phyloP scores from a whole-genome alignment of 306 rosid genomes.

The Lathyrus tuberosus region DNA sequence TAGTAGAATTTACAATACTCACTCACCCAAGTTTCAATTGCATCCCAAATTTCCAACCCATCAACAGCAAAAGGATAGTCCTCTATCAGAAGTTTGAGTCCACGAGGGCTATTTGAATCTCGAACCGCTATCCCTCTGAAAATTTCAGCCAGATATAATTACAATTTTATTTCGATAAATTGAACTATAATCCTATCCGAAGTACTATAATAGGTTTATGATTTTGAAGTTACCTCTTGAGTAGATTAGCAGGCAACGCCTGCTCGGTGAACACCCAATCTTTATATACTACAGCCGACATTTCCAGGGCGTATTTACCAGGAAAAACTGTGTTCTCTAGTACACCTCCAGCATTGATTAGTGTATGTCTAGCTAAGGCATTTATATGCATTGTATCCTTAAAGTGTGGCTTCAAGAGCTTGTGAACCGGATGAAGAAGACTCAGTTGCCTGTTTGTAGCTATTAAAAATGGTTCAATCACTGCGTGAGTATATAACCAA shows the following conservation, averaged over 20 bases:
- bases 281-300: constrained; percentile 71
- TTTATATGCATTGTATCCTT: constrained; percentile 91
- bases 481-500: constrained; percentile 94
- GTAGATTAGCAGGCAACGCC: constrained; percentile 75
- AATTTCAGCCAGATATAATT: constrained; percentile 27
- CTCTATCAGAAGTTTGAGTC: constrained; percentile 72
- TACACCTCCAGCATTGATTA: constrained; percentile 88
- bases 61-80: constrained; percentile 93
- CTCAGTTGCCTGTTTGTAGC: constrained; percentile 85
- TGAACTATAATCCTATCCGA: neutral
- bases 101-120: constrained; percentile 60
- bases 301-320: constrained; percentile 74
- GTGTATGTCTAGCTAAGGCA: constrained; percentile 85
- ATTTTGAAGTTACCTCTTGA: constrained; percentile 63
- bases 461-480: constrained; percentile 89
- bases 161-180: constrained; percentile 16
- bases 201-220: neutral
- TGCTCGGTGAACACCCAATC: constrained; percentile 86
- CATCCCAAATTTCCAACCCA: constrained; percentile 88
- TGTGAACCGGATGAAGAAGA: constrained; percentile 77
- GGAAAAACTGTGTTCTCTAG: constrained; percentile 93
- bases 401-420: constrained; percentile 86
- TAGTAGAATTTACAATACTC: constrained; percentile 76
- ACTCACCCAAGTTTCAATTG: constrained; percentile 74
- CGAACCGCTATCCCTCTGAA: constrained; percentile 77